Base-by-base conservation (phyloP, 176 grass and related monocot species). In the Olyra latifolia region DNA sequence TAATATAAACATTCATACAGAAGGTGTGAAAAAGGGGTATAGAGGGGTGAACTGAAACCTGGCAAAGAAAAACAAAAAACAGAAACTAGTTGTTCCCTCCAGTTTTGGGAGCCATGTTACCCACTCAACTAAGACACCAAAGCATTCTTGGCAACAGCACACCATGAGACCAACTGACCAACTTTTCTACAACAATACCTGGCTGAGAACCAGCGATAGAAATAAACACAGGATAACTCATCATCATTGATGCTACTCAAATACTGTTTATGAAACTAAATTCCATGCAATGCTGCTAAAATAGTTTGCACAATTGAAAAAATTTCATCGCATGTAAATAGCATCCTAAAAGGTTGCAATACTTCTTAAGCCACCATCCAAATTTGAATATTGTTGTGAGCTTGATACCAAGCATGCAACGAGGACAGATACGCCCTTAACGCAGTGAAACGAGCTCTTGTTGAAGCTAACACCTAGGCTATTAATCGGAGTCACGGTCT, bases 251-350 rank as follows among this genome's bases (percentile, higher is more conserved):
- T 78, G 75, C 19, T 39, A 49, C 60, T 77, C 1, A 48, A 64
- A 62, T 63, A 77, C 40, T 77, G 28, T 35, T 17, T 35, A 49
- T 6, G 27, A 27, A 62, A 61, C 59, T 43, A 63, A 49, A 60
- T 44, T 64, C 46, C 5, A 49, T 0, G 2, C 23, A 24, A 3
- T 62, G 25, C 24, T n/a, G 12, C 74, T 15, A 46, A 29, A 46
- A 75, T 78, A 64, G 57, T 48, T 52, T 23, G 75, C 28, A 66
- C 38, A 50, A 53, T 47, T 46, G 4, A 10, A 50, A 66, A 66
- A 17, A 66, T 66, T 52, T 32, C 9, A 38, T 79, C 25, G 62
- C 47, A 66, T 38, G 53, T 66, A 13, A 63, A 23, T 52, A 8
- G 27, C 6, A 35, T 42, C 42, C 29, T 65, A 79, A 4, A 66